phyloP scores from a whole-genome alignment of 768 basidiomycete species.

The Macrocybe gigantea region DNA sequence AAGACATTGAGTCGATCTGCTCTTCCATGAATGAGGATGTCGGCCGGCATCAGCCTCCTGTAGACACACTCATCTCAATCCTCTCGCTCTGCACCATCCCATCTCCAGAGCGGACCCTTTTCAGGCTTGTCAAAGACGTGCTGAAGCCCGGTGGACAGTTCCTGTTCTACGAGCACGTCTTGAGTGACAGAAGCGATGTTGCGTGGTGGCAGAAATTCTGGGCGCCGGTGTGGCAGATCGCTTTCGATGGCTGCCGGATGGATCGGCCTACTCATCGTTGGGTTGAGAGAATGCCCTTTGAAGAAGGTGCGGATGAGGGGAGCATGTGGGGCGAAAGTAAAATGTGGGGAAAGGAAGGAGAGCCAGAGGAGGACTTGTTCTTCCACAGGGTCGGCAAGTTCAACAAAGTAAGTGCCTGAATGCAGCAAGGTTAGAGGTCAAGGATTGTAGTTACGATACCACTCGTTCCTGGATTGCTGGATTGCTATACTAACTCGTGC shows the following conservation, averaged over 20 bases:
- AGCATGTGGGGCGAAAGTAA: slow-evolving; percentile 44
- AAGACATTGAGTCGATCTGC: slow-evolving; percentile 46
- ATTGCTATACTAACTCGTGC: too few species aligned
- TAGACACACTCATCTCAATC: slow-evolving; percentile 62
- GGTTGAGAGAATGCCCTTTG: slow-evolving; percentile 29
- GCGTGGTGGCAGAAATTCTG: slow-evolving; percentile 72
- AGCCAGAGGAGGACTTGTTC: slow-evolving; percentile 53
- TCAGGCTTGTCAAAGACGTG: slow-evolving; percentile 39
- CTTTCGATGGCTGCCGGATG: slow-evolving; percentile 60
- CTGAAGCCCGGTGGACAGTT: slow-evolving; percentile 62
- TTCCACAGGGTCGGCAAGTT: slow-evolving; percentile 56
- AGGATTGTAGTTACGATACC: too few species aligned
- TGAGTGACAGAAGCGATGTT: slow-evolving; percentile 44
- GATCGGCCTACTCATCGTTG: slow-evolving; percentile 52
- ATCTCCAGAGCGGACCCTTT: slow-evolving; percentile 41
- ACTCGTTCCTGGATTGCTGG: too few species aligned
- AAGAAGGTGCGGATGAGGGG: slow-evolving; percentile 11
- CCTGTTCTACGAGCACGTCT: slow-evolving; percentile 69
- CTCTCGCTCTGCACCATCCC: slow-evolving; percentile 66
- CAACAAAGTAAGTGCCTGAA: slow-evolving; percentile 28
- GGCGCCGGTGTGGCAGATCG: slow-evolving; percentile 60
- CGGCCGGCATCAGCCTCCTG: slow-evolving; percentile 13
- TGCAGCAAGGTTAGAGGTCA: too few species aligned
- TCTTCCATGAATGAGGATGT: slow-evolving; percentile 17
- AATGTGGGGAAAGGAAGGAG: slow-evolving; percentile 43